phyloP scores from a whole-genome alignment of 208 protist species.

The Porcisia deanei region DNA sequence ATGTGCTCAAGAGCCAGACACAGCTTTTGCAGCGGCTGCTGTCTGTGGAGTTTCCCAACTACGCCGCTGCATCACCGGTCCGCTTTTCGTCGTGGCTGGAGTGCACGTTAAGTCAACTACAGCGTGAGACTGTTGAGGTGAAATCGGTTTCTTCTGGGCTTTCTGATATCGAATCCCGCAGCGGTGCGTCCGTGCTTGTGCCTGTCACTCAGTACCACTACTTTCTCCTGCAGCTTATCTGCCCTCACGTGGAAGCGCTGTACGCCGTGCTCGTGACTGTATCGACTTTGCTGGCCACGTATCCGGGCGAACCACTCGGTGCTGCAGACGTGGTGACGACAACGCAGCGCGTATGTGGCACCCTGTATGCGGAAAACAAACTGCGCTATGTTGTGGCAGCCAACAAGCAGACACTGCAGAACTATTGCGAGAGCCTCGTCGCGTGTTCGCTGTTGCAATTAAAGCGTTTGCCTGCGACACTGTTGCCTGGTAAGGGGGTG shows the following conservation, averaged over 20 bases:
- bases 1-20: constrained; percentile 46
- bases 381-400: constrained; percentile 41
- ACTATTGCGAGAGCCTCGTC: constrained; percentile 40
- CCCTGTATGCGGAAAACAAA: constrained; percentile 25
- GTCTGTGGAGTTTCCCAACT: constrained; percentile 73
- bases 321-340: constrained; percentile 25
- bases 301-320: constrained; percentile 18
- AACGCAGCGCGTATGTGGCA: constrained; percentile 19
- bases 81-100: constrained; percentile 71
- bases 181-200: constrained; percentile 14
- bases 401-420: constrained; percentile 51
- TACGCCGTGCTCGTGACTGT: constrained; percentile 35
- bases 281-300: constrained; percentile 26
- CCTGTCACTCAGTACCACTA: constrained; percentile 48
- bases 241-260: constrained; percentile 60
- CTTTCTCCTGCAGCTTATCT: constrained; percentile 56
- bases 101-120: constrained; percentile 45
- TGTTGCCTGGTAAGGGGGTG: not conserved
- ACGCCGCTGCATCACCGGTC: constrained; percentile 49
- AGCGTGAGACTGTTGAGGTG: constrained; percentile 11
- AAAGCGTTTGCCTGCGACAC: not conserved
- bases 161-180: not conserved
- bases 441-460: constrained; percentile 26
- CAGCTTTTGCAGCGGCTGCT: constrained; percentile 60
- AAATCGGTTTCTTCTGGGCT: not conserved